A percentile compares a stretch with the other conserved stretches of the same genome.
These are phyloP conservation scores for Cyclotella sp. DNA, from an alignment of 108 stramenopile species.

Conservation along the genomic window DNA sequence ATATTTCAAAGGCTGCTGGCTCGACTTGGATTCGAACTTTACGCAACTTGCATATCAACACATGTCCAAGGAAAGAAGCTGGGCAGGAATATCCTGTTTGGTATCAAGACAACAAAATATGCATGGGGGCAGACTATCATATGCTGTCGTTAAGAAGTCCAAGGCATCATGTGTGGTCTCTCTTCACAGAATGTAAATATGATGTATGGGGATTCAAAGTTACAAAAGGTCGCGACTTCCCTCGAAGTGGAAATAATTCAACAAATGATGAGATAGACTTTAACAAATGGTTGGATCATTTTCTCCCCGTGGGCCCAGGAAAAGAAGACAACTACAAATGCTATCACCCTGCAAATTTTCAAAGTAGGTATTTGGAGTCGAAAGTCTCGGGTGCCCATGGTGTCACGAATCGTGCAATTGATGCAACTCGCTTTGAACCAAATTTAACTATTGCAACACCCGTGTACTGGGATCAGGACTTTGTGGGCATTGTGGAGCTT, in stretches of 20 bases:
- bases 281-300: conserved; percentile 23
- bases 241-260: conserved; percentile 7
- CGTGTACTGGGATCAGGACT: conserved; percentile 18
- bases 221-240: conserved; percentile 12
- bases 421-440: conserved; percentile 2
- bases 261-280: conserved; percentile 19
- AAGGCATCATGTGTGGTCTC: conserved; percentile 30
- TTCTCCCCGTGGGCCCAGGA: conserved; percentile 2
- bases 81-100: conserved; percentile 13
- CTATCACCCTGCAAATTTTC: conserved; percentile 29
- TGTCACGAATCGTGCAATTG: background rate
- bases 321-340: conserved; percentile 13
- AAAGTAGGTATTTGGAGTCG: conserved; percentile 15
- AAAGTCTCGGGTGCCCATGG: background rate
- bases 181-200: conserved; percentile 28
- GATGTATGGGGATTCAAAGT: conserved; percentile 10
- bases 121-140: conserved; percentile 12
- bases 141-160: conserved; percentile 15
- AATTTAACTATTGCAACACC: conserved; percentile 15
- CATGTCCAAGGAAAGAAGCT: conserved; percentile 14
- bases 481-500: conserved; percentile 24
- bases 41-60: background rate
- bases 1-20: conserved; percentile 24
- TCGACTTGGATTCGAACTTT: conserved; percentile 24
- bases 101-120: background rate